Conservation (phyloP, 2,329 filamentous ascomycete genomes). For the Teratosphaeria nubilosa region DNA sequence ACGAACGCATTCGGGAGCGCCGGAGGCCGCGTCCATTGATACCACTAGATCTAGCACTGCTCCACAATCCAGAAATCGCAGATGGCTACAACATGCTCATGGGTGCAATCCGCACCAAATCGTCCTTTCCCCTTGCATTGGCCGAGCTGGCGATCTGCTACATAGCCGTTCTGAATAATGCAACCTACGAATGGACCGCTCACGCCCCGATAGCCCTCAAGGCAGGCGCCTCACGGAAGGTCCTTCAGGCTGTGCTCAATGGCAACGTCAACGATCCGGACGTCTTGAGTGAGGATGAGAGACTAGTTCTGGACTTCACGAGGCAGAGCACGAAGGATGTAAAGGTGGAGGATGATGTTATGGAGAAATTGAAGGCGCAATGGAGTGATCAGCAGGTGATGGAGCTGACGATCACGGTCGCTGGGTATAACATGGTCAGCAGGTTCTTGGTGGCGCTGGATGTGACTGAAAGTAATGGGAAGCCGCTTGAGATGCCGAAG, state of each 20-base stretch:
- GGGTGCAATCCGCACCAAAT: slow-evolving; percentile 35
- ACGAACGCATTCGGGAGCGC: slow-evolving; percentile 54
- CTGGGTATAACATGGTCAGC: slow-evolving; percentile 30
- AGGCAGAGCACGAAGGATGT: slow-evolving; percentile 25
- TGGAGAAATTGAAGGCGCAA: slow-evolving; percentile 20
- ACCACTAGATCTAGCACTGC: slow-evolving; percentile 62
- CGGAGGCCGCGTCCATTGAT: slow-evolving; percentile 61
- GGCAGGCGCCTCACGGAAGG: slow-evolving; percentile 17
- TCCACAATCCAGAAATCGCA: slow-evolving; percentile 64
- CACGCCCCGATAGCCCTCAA: slow-evolving; percentile 24
- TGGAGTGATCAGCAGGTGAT: slow-evolving; percentile 26
- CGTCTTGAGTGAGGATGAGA: slow-evolving; percentile 20
- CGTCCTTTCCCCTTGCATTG: slow-evolving; percentile 20
- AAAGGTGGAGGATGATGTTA: slow-evolving; percentile 20
- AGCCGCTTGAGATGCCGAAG: slow-evolving; percentile 23
- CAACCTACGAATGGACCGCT: slow-evolving; percentile 28
- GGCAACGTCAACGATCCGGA: slow-evolving; percentile 12
- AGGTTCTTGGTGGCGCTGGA: slow-evolving; percentile 29
- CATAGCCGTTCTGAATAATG: slow-evolving; percentile 26
- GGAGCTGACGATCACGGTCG: slow-evolving; percentile 28
- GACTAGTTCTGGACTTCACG: slow-evolving; percentile 24
- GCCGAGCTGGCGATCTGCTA: slow-evolving; percentile 28
- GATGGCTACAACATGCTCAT: slow-evolving; percentile 67
- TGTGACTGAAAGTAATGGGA: slow-evolving; percentile 29
- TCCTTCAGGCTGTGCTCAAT: slow-evolving; percentile 17